phyloP scores from a whole-genome alignment of 805 yeast species.

The Spathaspora sp. region DNA sequence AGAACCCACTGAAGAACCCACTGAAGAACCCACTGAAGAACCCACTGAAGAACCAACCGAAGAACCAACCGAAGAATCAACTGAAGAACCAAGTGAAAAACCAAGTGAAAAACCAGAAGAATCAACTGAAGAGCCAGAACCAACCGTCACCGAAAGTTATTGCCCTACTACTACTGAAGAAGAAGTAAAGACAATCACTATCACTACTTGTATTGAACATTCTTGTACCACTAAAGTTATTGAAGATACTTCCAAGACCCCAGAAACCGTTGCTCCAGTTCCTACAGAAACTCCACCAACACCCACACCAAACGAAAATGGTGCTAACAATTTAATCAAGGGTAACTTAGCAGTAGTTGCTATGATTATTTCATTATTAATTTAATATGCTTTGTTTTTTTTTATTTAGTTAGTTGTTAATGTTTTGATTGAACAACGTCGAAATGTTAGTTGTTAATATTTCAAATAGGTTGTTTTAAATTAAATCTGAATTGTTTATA shows the following conservation, averaged over 20 bases:
- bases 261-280: slow-evolving; percentile 8
- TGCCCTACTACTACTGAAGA: slow-evolving; percentile 5
- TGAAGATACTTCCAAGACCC: slow-evolving; percentile 14
- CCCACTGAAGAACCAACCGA: background rate
- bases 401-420: background rate
- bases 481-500: too few relatives aligned
- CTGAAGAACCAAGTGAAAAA: slow-evolving; percentile 1
- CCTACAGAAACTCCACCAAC: background rate
- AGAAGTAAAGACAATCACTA: background rate
- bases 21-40: background rate
- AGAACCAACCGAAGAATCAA: background rate
- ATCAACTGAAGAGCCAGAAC: background rate
- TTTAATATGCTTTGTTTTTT: background rate
- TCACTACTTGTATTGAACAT: background rate
- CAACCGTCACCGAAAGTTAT: slow-evolving; percentile 9
- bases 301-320: slow-evolving; percentile 7
- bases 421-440: too few relatives aligned
- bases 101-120: background rate
- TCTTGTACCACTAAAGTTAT: background rate
- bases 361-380: background rate
- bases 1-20: background rate
- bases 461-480: background rate
- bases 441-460: too few relatives aligned
- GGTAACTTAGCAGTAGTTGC: slow-evolving; percentile 12
- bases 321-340: slow-evolving; percentile 16